Evolutionary conservation across 2,329 filamentous ascomycete species (phyloP), one percentile per base, ranked within the genome.

Genomic region (Aspergillus quadricinctus): DNA sequence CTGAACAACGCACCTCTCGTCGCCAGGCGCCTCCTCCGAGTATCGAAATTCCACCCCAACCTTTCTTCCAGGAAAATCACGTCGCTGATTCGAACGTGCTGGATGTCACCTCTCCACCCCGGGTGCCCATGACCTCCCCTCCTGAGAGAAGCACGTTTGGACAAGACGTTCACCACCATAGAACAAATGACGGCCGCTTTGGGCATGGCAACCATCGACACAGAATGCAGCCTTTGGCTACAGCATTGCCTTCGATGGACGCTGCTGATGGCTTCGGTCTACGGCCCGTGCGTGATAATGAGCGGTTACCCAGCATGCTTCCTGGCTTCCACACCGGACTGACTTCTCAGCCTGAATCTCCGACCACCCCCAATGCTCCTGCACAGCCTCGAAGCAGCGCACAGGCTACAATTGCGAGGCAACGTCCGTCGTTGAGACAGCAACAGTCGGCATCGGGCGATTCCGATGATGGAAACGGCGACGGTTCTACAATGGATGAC

Each of bases 331-430:
- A 88, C 60, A 80, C 83, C 10, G 87, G 88, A 53, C 77, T 92
- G 53, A 83, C 83, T 45, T 97, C 93, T n/a, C 92, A 96, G 70
- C 94, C 94, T 8, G 89, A 92, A 56, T 97, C 92, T 11, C 92
- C 92, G 1, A 94, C 90, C 6, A 96, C 92, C 0, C 92, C 92
- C 14, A 81, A 89, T 48, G 88, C 88, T 49, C 85, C 88, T 1
- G 78, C 86, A 27, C 86, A 75, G 53, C 76, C 80, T 50, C 88
- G 75, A 70, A 82, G 58, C 72, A 79, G 66, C 80, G 57, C 83
- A 77, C 58, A 80, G 80, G 27, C 80, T 75, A 48, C 80, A 77
- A 61, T 77, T 81, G 80, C 86, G 57, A 82, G 88, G 52, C 82
- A 90, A 66, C 84, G 92, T 37, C 91, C 92, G 35, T 92, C 91